A percentile compares a stretch with the other conserved stretches of the same genome.
Conservation (phyloP, 2,329 filamentous ascomycete genomes). For the Fusarium sp. region DNA sequence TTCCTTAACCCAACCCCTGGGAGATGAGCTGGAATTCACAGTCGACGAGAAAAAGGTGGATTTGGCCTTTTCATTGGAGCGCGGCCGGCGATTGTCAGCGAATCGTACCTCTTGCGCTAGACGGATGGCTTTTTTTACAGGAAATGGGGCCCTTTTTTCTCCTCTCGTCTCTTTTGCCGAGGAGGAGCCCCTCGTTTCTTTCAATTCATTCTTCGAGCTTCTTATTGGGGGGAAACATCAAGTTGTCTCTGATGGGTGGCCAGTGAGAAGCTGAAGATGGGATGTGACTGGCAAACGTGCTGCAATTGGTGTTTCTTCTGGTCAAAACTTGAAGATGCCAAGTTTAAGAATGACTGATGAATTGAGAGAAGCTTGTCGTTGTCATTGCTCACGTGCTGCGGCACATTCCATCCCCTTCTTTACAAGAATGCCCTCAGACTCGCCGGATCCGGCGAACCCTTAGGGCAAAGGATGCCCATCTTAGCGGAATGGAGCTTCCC, state of each 20-base stretch:
- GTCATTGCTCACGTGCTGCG: conserved; percentile 8
- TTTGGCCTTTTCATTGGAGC: conserved; percentile 42
- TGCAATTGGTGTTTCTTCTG: not conserved
- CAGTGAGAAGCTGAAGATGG: conserved; percentile 4
- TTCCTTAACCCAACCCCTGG: conserved; percentile 5
- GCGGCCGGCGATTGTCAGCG: conserved; percentile 32
- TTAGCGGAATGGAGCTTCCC: not conserved
- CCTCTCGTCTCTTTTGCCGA: conserved; percentile 10
- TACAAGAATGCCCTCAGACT: not conserved
- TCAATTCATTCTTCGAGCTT: conserved; percentile 14
- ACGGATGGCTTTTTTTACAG: conserved; percentile 33
- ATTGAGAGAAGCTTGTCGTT: conserved; percentile 9
- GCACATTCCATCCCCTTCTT: conserved; percentile 25
- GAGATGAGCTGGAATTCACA: conserved; percentile 41
- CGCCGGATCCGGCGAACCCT: not conserved
- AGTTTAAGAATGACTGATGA: not conserved
- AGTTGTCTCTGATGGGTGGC: conserved; percentile 24
- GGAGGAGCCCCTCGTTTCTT: conserved; percentile 7
- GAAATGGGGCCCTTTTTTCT: conserved; percentile 14
- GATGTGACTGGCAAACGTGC: not conserved
- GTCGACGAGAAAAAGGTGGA: conserved; percentile 35
- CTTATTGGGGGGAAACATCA: conserved; percentile 16
- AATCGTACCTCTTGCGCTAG: conserved; percentile 43
- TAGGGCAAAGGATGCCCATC: not conserved
- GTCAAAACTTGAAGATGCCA: not conserved